Evolutionary conservation across 352 stramenopile genomes (phyloP), one percentile per base, ranked within the genome.

Genomic region (Thraustotheca clavata): DNA sequence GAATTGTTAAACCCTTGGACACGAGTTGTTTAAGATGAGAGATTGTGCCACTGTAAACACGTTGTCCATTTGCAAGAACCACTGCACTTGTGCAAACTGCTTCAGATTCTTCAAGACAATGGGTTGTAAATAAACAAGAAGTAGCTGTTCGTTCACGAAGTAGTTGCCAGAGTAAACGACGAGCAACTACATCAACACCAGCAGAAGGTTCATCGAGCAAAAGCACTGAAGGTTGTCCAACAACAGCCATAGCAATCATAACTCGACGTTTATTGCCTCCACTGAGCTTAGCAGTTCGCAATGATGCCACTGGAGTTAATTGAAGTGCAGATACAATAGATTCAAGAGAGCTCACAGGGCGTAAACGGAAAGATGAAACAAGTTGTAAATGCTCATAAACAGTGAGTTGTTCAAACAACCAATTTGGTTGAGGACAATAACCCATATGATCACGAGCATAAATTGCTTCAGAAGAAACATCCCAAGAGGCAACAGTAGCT

Each of bases 21-120:
- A 76, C 79, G 12, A 77, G 80, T 63, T 91, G 81, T 47, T 93
- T 93, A 41, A 93, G 71, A 43, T 88, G 78, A 1, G 78, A 78
- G 54, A 93, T 91, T 54, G 81, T 90, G 47, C 83, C 83, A 24
- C 68, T 76, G 81, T 82, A 93, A 31, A 90, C 83, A 5, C 83
- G 34, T 29, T 79, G 80, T 9, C 83, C 82, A 43, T 88, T 88
- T 60, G 79, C 78, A 4, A 93, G 67, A 47, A 93, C 80, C 18
- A 93, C 73, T 0, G 83, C 83, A 43, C 90, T 91, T 4, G 81
- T 82, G 52, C 83, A 93, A 46, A 93, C 83, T 4, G 83, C 81
- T 32, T 93, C 83, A 3, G 83, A 81, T 48, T 93, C 83, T 55
- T 93, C 83, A 80, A 93, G 90, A 34, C 83, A 91, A 65, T 93